A percentile compares a stretch with the other conserved stretches of the same genome.
Conservation (phyloP, 176 grass and related monocot genomes). For the Secale cereale region DNA sequence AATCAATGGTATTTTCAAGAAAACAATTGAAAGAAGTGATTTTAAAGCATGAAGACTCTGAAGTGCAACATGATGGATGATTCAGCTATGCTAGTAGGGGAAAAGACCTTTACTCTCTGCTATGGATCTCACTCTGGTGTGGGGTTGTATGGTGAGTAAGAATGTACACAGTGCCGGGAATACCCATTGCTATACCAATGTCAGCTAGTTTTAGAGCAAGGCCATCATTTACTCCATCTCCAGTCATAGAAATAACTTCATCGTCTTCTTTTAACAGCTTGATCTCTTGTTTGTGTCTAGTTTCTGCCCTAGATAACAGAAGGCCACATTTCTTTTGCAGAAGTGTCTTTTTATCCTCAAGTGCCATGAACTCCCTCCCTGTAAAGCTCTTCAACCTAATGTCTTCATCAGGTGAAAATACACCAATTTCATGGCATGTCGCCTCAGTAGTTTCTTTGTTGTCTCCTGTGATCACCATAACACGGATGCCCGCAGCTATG, state of each 20-base stretch:
- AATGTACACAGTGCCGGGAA: constrained; percentile 82
- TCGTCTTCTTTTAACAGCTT: constrained; percentile 91
- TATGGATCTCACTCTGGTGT: no score
- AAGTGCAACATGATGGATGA: no score
- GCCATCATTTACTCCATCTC: constrained; percentile 95
- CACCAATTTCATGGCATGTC: constrained; percentile 88
- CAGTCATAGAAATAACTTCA: constrained; percentile 97
- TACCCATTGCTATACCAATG: constrained; percentile 96
- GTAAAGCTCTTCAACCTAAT: constrained; percentile 79
- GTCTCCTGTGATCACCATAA: constrained; percentile 98
- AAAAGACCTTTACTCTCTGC: no score
- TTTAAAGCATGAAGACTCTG: no score
- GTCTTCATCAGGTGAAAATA: constrained; percentile 71
- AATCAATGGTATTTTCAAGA: no score
- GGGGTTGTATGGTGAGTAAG: no score
- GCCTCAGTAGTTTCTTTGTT: constrained; percentile 99
- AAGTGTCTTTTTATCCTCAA: no score
- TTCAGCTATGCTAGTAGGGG: no score
- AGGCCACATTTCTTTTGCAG: constrained; percentile 64
- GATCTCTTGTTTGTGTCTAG: constrained; percentile 98
- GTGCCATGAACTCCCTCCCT: no score
- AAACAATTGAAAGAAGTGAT: no score
- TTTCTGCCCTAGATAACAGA: constrained; percentile 94
- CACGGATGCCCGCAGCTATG: constrained; percentile 82
- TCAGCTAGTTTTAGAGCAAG: constrained; percentile 96